Base-by-base conservation (phyloP, 768 basidiomycete genomes). In the Boletus pseudopeckii region DNA sequence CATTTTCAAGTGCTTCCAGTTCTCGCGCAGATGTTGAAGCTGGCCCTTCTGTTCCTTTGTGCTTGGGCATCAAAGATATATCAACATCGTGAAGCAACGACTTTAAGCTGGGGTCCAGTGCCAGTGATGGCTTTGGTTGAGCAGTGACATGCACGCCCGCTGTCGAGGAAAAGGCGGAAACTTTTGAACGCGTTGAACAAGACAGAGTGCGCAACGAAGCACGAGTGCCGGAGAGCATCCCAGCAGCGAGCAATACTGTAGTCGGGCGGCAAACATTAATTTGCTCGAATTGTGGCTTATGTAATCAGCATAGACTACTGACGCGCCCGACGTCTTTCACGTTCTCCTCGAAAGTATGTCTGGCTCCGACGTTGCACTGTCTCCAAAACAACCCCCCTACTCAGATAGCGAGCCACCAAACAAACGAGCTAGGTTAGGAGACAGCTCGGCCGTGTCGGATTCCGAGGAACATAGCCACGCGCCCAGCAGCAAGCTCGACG, bases 1-100 rank as follows among this genome's bases (percentile, higher is more conserved):
- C 73, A 22, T 69, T 61, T 44, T 77, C 71, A 24, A 78, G 67
- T 26, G 80, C 69, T 58, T 88, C 79, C n/a, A 90, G 69, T 61
- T 87, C 85, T 59, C 78, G 76, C 30, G 71, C 74, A 36, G 64
- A 61, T 14, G 62, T 56, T 54, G 55, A 38, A 38, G 6, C 11
- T 26, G 61, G 26, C 54, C 56, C 32, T 51, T 58, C 57, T 66
- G 74, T 44, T 68, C 66, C 52, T 41, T 36, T 52, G 28, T 74
- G 74, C 52, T 75, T 75, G 18, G 62, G 58, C 39, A 63, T 64
- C 17, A 90, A 70, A 9, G 88, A 84, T 56, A 86, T 80, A 58
- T 88, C 88, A 3, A 84, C 77, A 70, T 88, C 87, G 53, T 77
- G 73, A 42, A 92, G 72, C 37, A 92, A 71, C 7, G 78, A 75